Evolutionary conservation across 257 asterid species (phyloP).

Genomic region (Hygrophila difformis): DNA sequence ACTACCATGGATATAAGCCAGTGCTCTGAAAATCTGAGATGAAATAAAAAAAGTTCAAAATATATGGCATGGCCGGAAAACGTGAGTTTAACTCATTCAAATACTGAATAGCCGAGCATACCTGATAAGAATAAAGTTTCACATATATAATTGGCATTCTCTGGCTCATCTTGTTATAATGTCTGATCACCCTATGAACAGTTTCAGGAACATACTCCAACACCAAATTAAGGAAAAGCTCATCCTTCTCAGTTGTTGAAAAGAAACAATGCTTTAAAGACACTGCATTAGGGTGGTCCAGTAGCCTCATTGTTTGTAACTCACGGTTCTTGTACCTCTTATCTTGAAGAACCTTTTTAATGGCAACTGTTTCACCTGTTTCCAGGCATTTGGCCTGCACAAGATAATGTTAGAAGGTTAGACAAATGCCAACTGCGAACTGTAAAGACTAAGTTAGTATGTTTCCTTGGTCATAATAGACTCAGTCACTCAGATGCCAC

Average conservation of each 20-base stretch:
- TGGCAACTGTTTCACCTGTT: constrained; percentile 86
- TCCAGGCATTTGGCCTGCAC: constrained; percentile 78
- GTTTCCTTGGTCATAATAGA: too few species aligned
- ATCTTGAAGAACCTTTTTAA: constrained; percentile 87
- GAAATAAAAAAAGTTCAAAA: constrained; percentile 4
- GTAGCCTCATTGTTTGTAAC: constrained; percentile 75
- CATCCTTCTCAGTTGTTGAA: constrained; percentile 75
- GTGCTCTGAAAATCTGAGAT: constrained; percentile 59
- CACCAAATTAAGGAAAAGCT: constrained; percentile 76
- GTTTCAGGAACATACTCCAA: constrained; percentile 89
- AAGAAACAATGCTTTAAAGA: constrained; percentile 71
- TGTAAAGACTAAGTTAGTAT: too few species aligned
- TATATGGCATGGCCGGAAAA: neutral
- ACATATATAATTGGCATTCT: constrained; percentile 77
- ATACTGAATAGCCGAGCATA: constrained; percentile 8
- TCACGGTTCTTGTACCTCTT: constrained; percentile 87
- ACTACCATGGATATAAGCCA: constrained; percentile 68
- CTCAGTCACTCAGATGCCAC: too few species aligned
- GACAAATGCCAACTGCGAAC: too few species aligned
- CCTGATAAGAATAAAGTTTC: constrained; percentile 81
- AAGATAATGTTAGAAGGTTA: constrained; percentile 1
- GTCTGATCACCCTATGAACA: constrained; percentile 70
- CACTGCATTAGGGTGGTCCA: constrained; percentile 76
- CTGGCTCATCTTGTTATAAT: constrained; percentile 74
- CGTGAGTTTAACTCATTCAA: neutral